Base-by-base conservation (phyloP, 352 stramenopile genomes). In the Pythium guiyangense region DNA sequence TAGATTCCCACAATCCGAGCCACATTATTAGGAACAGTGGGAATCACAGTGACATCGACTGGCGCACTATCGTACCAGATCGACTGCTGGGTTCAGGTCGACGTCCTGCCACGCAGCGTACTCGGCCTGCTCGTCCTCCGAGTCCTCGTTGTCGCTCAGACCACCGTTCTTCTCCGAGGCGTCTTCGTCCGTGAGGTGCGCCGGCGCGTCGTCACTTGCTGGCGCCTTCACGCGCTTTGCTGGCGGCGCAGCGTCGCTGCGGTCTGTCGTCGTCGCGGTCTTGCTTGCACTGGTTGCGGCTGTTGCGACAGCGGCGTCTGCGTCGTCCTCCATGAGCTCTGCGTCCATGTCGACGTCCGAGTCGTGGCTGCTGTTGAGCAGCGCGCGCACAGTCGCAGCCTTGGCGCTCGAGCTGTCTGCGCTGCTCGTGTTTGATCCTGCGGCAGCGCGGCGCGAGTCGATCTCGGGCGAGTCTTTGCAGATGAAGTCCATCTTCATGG, bases 401-500 rank as follows among this genome's bases (percentile, higher is more conserved):
- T 37, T 22, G 27, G 17, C n/a, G 9, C 27, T 37, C 18, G 48
- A 56, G 27, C 17, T 20, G 18, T 11, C 39, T 14, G 17, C 25
- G 54, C 8, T 31, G 34, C 22, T 37, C 18, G 12, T 35, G 42
- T 15, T 15, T 45, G 64, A 52, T 39, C 9, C 31, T 39, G 57
- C 43, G 31, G n/a, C 26, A n/a, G 25, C 31, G 25, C 22, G 15
- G 25, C 22, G 20, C 5, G 22, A 54, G 12, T 60, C 52, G 22
- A 46, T 60, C 55, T 75, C 60, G 54, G 62, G 58, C 34, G 66
- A 64, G 59, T 90, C 74, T 64, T 85, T 76, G 64, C 75, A 87
- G 66, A 90, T 90, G 49, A 88, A 90, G 52, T 87, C 77, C 80
- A 90, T 87, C 52, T 88, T 90, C 80, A 90, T 90, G 20, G 77